A percentile compares a stretch with the other conserved stretches of the same genome.
These are phyloP conservation scores for Hypomontagnella submonticulosa DNA, from an alignment of 495 filamentous ascomycete species.

Conservation along the genomic window DNA sequence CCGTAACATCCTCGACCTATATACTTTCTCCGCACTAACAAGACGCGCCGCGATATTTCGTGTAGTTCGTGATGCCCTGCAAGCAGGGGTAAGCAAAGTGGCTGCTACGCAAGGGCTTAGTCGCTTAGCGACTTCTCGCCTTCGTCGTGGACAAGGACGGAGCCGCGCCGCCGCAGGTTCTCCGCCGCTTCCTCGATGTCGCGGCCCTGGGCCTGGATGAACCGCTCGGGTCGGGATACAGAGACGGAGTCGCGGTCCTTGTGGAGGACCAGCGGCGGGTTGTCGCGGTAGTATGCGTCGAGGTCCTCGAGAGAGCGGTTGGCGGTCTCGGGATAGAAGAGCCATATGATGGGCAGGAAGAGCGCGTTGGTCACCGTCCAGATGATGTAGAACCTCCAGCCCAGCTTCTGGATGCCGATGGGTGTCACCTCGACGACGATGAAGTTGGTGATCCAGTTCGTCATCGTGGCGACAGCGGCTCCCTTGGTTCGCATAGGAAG, in stretches of 20 bases:
- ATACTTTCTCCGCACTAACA: background rate
- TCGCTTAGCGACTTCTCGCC: conserved; percentile 26
- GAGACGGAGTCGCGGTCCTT: conserved; percentile 47
- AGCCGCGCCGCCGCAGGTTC: conserved; percentile 24
- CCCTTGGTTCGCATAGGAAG: conserved; percentile 68
- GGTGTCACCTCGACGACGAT: conserved; percentile 73
- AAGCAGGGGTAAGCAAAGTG: background rate
- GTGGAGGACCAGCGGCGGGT: conserved; percentile 55
- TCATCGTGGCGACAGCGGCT: conserved; percentile 67
- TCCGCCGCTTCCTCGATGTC: conserved; percentile 42
- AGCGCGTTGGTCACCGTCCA: conserved; percentile 68
- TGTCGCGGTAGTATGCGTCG: conserved; percentile 58
- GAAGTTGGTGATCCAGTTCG: conserved; percentile 73
- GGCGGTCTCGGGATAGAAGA: conserved; percentile 67
- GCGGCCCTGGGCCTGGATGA: conserved; percentile 33
- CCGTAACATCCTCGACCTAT: background rate
- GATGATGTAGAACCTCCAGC: conserved; percentile 74
- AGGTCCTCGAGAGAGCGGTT: conserved; percentile 60
- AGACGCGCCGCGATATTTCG: background rate
- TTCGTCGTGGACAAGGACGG: conserved; percentile 28
- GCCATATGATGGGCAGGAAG: conserved; percentile 71
- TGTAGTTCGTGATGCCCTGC: background rate
- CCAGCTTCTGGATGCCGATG: conserved; percentile 67
- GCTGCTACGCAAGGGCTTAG: background rate
- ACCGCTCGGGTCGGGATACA: conserved; percentile 40